Conservation (phyloP, 306 rosid genomes). For the Casuarina cunninghamiana region DNA sequence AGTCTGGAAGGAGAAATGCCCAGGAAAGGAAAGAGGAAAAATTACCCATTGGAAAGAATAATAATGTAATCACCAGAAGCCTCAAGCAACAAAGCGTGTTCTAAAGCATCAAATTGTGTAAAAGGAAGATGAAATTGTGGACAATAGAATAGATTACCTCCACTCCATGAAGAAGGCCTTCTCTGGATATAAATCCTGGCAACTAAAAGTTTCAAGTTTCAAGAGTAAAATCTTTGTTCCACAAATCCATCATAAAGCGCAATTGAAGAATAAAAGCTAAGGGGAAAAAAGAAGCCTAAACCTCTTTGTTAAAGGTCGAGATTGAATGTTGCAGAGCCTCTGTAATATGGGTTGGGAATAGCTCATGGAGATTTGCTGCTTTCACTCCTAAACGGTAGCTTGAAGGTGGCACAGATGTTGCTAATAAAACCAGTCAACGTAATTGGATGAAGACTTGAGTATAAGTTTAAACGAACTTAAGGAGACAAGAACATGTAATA, state of each 20-base stretch:
- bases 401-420: conserved; percentile 69
- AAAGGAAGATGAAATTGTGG: background rate
- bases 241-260: conserved; percentile 12
- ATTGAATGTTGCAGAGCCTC: conserved; percentile 82
- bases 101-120: background rate
- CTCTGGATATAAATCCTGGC: conserved; percentile 85
- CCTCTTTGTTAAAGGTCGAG: conserved; percentile 77
- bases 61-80: background rate
- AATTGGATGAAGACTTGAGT: conserved; percentile 23
- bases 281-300: conserved; percentile 27
- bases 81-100: background rate
- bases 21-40: too few relatives aligned
- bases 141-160: conserved; percentile 55
- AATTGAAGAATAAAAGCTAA: conserved; percentile 9
- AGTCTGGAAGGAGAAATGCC: conserved; percentile 51
- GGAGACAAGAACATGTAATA: conserved; percentile 26
- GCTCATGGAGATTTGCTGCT: conserved; percentile 75
- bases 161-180: conserved; percentile 96
- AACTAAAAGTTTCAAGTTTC: conserved; percentile 53
- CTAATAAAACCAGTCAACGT: conserved; percentile 41
- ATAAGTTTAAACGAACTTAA: conserved; percentile 19
- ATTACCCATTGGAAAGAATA: background rate
- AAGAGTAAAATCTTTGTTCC: conserved; percentile 10
- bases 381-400: conserved; percentile 97
- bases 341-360: conserved; percentile 64